Evolutionary conservation across 2,329 filamentous ascomycete genomes (phyloP), one percentile per base, ranked within the genome.

Genomic region (Verticillium nonalfalfae): DNA sequence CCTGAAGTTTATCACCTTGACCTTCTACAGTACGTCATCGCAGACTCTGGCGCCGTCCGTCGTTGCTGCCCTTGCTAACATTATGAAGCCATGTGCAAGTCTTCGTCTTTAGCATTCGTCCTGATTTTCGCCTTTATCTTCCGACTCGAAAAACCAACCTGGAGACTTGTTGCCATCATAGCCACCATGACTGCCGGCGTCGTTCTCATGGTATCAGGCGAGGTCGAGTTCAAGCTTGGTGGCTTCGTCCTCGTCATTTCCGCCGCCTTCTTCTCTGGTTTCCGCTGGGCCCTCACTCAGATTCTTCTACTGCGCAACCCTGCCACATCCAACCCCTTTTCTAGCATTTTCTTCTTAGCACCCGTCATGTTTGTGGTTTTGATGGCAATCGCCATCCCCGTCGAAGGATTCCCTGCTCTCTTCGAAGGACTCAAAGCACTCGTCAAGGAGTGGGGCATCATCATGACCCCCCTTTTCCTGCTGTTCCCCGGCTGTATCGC

Each of bases 271-370:
- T 97, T 97, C 73, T 97, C 93, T 1, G 95, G 95, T 60, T 97
- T 99, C 78, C 89, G 95, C 68, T 99, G 95, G 95, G 91, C 87
- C n/a, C 79, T 99, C n/a, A 98, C 95, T 0, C 95, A 99, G 73
- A 97, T 99, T 63, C 85, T 99, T 4, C 85, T 99, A 7, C 85
- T 98, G 34, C 90, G 93, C 68, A 96, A 97, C 75, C 93, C 93
- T 1, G 93, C 95, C 21, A 99, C 95, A 0, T 91, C 91, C 55
- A 99, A 99, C 71, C 95, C 95, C 0, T 98, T 99, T 75, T 94
- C 92, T 14, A 96, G 91, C 68, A 96, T 99, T 67, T 97, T 98
- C 78, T 97, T 93, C 76, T 86, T 99, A n/a, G 93, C 93, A 0
- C 95, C 95, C 1, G 85, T 97, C 76, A 99, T 99, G 95, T 99